Evolutionary conservation across 345 rosid genomes (phyloP).

Genomic region (Reutealis trisperma): DNA sequence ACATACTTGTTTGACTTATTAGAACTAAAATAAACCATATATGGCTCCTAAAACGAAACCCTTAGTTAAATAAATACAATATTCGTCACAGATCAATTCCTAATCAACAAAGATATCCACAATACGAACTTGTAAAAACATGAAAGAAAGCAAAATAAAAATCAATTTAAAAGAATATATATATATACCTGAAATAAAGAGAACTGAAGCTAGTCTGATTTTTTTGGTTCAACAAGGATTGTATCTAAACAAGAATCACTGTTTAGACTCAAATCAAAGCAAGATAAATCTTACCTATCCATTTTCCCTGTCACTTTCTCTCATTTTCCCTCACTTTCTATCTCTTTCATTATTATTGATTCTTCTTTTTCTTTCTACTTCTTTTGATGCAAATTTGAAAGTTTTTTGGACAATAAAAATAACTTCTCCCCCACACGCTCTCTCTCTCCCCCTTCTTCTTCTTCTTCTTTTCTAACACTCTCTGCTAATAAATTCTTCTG

Average conservation of each 20-base stretch:
- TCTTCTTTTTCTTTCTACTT: neutral
- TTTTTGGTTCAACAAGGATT: neutral
- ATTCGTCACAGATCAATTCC: constrained; percentile 6
- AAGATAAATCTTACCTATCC: constrained; percentile 6
- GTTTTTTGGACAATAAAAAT: neutral
- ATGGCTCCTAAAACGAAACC: neutral
- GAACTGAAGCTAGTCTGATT: neutral
- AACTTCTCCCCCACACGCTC: too few relatives aligned
- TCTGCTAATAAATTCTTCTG: constrained; percentile 8
- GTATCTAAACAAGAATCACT: neutral
- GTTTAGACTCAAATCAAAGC: neutral
- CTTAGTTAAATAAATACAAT: neutral
- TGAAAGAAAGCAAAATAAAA: neutral
- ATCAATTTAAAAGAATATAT: neutral
- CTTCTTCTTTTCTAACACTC: neutral
- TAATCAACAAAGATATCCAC: neutral
- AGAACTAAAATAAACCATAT: neutral
- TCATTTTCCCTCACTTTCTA: neutral
- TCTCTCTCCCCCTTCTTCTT: neutral
- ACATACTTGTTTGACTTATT: neutral
- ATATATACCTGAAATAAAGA: constrained; percentile 4
- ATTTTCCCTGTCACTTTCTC: constrained; percentile 5
- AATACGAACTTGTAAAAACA: neutral
- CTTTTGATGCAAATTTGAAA: neutral
- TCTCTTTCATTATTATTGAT: neutral